Base-by-base conservation (phyloP, 306 rosid species). In the Corylus heterophylla region DNA sequence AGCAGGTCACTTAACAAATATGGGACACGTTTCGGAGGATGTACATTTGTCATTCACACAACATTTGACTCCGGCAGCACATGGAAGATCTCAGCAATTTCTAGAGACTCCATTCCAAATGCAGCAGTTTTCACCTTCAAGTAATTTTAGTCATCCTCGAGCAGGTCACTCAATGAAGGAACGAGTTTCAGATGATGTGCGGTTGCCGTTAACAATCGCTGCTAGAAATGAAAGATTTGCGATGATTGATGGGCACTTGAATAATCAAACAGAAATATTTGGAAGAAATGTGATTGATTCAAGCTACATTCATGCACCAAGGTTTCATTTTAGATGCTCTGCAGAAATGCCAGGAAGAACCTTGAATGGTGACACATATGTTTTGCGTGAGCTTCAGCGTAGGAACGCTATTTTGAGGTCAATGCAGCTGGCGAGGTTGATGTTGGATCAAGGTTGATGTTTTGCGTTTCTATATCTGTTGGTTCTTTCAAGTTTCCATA, bases 251-350 rank as follows among this genome's bases (percentile, higher is more conserved):
- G 17, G 62, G 68, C 55, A 58, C 78, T 74, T 14, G 6, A 72
- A 50, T 56, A 69, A n/a, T 59, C 50, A n/a, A 7, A 37, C 10
- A n/a, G 76, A 74, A 71, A 71, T 50, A 18, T 64, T 76, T 7
- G n/a, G 73, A 64, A 50, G 81, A 76, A 54, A 37, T 54, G n/a
- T 35, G 73, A 49, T 42, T 69, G 49, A 25, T 83, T 61, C 31
- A 47, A 39, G 71, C 12, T 58, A 74, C 69, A 29, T 14, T 54
- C 74, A 17, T 13, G 50, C 45, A 78, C 51, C 17, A 52, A 61
- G 35, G 37, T 48, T 2, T 4, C 13, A 54, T 72, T 22, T 54
- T 59, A 16, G 52, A 74, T 80, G 74, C 58, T 64, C 35, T 58
- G 25, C 66, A n/a, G 67, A 50, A 47, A 4, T 18, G 7, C 42